Evolutionary conservation across 257 asterid species (phyloP).

Genomic region (Nicotiana undulata): DNA sequence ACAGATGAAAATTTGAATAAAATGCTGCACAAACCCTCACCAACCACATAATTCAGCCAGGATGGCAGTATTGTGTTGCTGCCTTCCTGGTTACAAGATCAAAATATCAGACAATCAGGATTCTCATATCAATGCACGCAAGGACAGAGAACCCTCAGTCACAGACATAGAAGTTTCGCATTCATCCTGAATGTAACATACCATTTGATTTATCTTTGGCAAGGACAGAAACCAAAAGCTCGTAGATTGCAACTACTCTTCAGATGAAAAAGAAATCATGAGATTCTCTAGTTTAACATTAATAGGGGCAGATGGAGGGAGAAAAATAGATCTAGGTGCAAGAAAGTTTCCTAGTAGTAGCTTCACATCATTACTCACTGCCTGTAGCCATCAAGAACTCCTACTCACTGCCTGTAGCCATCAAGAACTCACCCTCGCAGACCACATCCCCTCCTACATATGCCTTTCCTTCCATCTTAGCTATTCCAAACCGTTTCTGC

Average conservation of each 20-base stretch:
- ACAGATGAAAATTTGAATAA: not conserved
- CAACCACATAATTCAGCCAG: not conserved
- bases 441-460: slow-evolving; percentile 84
- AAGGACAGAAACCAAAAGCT: not conserved
- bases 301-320: not conserved
- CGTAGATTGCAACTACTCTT: not conserved
- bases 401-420: slow-evolving; percentile 68
- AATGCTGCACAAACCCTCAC: not conserved
- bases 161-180: not conserved
- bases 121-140: not conserved
- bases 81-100: not conserved
- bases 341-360: not conserved
- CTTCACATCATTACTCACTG: slow-evolving; percentile 17
- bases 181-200: not conserved
- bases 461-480: slow-evolving; percentile 93
- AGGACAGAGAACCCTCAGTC: not conserved
- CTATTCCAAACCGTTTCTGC: slow-evolving; percentile 82
- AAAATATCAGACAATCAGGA: not conserved
- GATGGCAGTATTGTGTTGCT: not conserved
- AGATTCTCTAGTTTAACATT: not conserved
- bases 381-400: slow-evolving; percentile 93
- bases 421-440: slow-evolving; percentile 91
- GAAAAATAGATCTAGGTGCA: not conserved
- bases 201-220: not conserved
- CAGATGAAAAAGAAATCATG: not conserved